Conservation (phyloP, 495 filamentous ascomycete genomes). For the Aspergillus cavernicola region DNA sequence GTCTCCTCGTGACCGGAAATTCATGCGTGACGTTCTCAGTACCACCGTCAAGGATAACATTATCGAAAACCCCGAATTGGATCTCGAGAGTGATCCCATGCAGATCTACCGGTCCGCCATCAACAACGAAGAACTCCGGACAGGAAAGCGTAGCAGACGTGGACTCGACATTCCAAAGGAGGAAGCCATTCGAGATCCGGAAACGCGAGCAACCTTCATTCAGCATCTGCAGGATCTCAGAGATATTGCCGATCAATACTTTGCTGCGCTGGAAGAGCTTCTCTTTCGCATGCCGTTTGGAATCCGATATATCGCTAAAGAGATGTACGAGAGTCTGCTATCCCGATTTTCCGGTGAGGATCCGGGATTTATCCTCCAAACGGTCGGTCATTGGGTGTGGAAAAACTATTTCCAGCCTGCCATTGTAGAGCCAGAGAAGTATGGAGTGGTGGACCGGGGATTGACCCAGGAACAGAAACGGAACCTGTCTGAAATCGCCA, state of each 20-base stretch:
- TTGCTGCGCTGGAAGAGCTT: constrained; percentile 73
- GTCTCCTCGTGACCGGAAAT: constrained; percentile 89
- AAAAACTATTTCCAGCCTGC: constrained; percentile 90
- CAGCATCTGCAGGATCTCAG: constrained; percentile 88
- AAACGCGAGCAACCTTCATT: constrained; percentile 88
- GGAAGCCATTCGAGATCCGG: constrained; percentile 86
- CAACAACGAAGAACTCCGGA: constrained; percentile 94
- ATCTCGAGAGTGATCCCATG: constrained; percentile 95
- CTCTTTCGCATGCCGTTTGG: constrained; percentile 90
- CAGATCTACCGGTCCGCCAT: constrained; percentile 94
- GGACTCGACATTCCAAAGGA: constrained; percentile 81
- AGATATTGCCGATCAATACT: constrained; percentile 88
- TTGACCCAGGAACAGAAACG: constrained; percentile 88
- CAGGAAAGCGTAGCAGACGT: constrained; percentile 75
- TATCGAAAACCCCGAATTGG: constrained; percentile 83
- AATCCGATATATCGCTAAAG: constrained; percentile 80
- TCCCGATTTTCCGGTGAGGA: constrained; percentile 75
- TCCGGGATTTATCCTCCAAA: constrained; percentile 72
- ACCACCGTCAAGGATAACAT: constrained; percentile 81
- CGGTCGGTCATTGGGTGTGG: constrained; percentile 88
- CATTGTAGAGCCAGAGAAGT: constrained; percentile 78
- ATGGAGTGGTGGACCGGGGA: constrained; percentile 82
- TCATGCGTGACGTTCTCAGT: constrained; percentile 78
- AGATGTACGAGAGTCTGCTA: constrained; percentile 75
- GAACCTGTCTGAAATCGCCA: constrained; percentile 85